Evolutionary conservation across 2,329 filamentous ascomycete species (phyloP), one percentile per base, ranked within the genome.

Genomic region (Dryadomyces sulphureus): DNA sequence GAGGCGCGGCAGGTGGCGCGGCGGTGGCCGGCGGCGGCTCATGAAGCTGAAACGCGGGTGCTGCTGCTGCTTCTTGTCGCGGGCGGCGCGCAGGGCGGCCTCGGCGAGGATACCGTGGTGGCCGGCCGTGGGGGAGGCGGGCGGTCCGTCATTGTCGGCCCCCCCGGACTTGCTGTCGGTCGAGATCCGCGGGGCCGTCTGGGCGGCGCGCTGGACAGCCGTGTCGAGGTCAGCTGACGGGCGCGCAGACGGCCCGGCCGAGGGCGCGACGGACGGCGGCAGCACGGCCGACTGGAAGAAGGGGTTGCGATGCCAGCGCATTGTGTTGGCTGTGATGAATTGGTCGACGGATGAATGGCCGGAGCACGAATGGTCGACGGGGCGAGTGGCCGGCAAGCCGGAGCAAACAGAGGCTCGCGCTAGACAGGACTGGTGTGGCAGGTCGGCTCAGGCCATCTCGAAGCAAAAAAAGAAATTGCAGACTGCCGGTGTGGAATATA

Each of bases 241-340:
- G 34, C 51, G 51, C 7, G 45, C 43, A 3, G 47, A 52, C 1
- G 47, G 24, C 39, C 43, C 17, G 5, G 46, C 44, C 3, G 51
- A 52, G 30, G 52, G 52, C 6, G 49, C 50, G 14, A 50, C 52
- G 0, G 52, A 52, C 17, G 51, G 49, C 48, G 50, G 51, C 46
- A 52, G 49, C 41, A 52, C 53, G 9, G 49, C 46, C 41, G 53
- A 50, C 41, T 54, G 47, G 47, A 53, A 54, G 20, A 54, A 53
- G 45, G 51, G 53, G 32, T 54, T 54, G 9, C 51, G 48, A 39
- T 53, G 49, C 53, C 53, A 54, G 40, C 46, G 50, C 53, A 54
- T 54, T n/a, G n/a, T n/a, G n/a, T n/a, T n/a, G n/a, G n/a, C n/a
- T n/a, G n/a, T n/a, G n/a, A n/a, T n/a, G n/a, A n/a, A n/a, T n/a